phyloP scores from a whole-genome alignment of 2,329 filamentous ascomycete species.

The Nigrospora sphaerica region DNA sequence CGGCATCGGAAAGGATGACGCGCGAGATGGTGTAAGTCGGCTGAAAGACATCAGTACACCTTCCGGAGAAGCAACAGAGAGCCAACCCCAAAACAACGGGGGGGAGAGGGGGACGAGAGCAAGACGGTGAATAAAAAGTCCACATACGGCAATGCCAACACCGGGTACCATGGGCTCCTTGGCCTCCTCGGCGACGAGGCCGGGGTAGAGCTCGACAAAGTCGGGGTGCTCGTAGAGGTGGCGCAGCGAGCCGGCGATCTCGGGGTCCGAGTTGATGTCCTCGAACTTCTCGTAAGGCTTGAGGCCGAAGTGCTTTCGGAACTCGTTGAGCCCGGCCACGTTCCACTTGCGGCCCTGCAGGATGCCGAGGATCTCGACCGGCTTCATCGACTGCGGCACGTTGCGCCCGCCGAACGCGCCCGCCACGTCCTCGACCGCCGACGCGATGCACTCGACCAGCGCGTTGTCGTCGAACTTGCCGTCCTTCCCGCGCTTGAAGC shows the following conservation, averaged over 20 bases:
- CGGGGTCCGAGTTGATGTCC: slow-evolving; percentile 6
- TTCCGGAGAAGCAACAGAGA: no score
- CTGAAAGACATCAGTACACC: slow-evolving; percentile 6
- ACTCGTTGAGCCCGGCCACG: slow-evolving; percentile 1
- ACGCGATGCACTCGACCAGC: slow-evolving; percentile 69
- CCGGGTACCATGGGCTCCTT: slow-evolving; percentile 18
- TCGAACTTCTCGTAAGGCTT: slow-evolving; percentile 7
- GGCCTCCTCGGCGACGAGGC: slow-evolving; percentile 9
- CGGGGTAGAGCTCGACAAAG: slow-evolving; percentile 10
- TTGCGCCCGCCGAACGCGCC: slow-evolving; percentile 5
- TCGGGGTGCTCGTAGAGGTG: slow-evolving; percentile 11
- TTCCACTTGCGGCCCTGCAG: slow-evolving; percentile 3
- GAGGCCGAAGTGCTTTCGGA: slow-evolving; percentile 5
- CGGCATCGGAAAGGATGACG: slow-evolving; percentile 55
- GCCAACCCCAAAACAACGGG: no score
- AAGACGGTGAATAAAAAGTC: slow-evolving; percentile 35
- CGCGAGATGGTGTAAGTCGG: slow-evolving; percentile 51
- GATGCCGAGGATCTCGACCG: slow-evolving; percentile 6
- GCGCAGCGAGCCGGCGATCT: slow-evolving; percentile 4
- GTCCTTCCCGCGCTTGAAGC: slow-evolving; percentile 55
- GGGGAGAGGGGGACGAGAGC: slow-evolving; percentile 24
- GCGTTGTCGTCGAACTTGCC: slow-evolving; percentile 71
- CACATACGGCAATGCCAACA: slow-evolving; percentile 35
- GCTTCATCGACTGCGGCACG: slow-evolving; percentile 5
- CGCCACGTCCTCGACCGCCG: slow-evolving; percentile 34